Percentiles rank a stretch among this genome's conserved stretches.
phyloP scores from a whole-genome alignment of 495 filamentous ascomycete genomes.

The Penicillium steckii region DNA sequence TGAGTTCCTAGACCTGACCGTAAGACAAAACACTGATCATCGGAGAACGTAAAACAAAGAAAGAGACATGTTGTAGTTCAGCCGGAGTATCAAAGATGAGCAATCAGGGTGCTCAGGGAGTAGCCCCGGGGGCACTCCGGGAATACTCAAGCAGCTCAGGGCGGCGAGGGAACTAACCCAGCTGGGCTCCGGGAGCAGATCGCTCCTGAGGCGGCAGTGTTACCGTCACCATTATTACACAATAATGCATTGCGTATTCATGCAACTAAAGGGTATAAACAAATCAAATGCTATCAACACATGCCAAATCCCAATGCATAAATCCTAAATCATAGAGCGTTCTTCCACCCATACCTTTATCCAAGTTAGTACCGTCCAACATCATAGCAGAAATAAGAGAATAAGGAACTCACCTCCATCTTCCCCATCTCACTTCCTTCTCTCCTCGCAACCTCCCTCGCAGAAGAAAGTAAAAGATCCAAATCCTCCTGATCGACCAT shows the following conservation, averaged over 20 bases:
- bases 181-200: too few relatives aligned
- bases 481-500: constrained; percentile 96
- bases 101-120: too few relatives aligned
- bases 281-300: constrained; percentile 20
- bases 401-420: constrained; percentile 78
- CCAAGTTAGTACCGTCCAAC: constrained; percentile 5
- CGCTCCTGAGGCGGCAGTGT: too few relatives aligned
- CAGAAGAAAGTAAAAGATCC: constrained; percentile 72
- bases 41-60: too few relatives aligned
- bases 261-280: constrained; percentile 24
- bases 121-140: too few relatives aligned
- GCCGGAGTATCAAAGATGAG: too few relatives aligned
- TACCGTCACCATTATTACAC: neutral
- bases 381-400: constrained; percentile 1
- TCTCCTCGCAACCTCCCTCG: constrained; percentile 65
- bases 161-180: too few relatives aligned
- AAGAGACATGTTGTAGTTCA: too few relatives aligned
- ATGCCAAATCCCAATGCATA: constrained; percentile 1
- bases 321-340: constrained; percentile 29
- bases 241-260: neutral
- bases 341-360: constrained; percentile 68
- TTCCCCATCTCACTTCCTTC: constrained; percentile 85
- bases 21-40: too few relatives aligned
- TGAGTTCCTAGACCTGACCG: too few relatives aligned
- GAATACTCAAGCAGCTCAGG: too few relatives aligned